Evolutionary conservation across 78 protist genomes (phyloP), one percentile per base, ranked within the genome.

Genomic region (Emiliania huxleyi): DNA sequence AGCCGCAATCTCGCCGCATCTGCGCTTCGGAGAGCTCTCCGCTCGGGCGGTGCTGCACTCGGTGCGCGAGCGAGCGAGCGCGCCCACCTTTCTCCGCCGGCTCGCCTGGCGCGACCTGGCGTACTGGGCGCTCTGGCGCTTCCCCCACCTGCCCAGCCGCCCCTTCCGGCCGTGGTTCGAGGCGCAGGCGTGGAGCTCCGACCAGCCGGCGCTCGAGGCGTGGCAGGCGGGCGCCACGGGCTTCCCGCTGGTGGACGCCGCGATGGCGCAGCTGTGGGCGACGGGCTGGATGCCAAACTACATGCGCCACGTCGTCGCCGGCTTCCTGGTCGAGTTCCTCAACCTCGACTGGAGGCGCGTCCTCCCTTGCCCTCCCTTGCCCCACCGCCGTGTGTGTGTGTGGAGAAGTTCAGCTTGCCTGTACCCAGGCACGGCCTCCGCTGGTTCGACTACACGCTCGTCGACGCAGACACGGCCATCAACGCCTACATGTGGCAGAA

Each of bases 181-280:
- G 19, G 3, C 4, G 42, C 81, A 71, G 19, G 15, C 44, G 81
- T 71, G 81, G 81, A 2, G 11, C 12, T 26, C 81, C 0, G 81
- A 71, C 81, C 40, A 71, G 42, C 18, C 18, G 42, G 19, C 2
- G 44, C 81, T 71, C 1, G 29, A 35, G 2, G 81, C 81, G 35
- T 71, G 81, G 81, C 35, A 35, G 81, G 19, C 15, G 12, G 91
- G 69, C n/a, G 42, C 42, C 26, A 88, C 91, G 77, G 91, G 91
- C 37, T 88, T 52, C 48, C 91, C 91, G 43, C 33, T 88, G 18
- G 91, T 88, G 42, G 91, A 88, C 8, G 91, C 91, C 38, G 91
- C 45, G 29, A 88, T 88, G 91, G 15, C 23, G 26, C 45, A 88
- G 91, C 75, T 88, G 5, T 52, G 91, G 73, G 4, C 5, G 15